Percentiles rank a stretch among this genome's conserved stretches.
Conservation (phyloP, 2,329 filamentous ascomycete species). For the Trichoderma koningii region DNA sequence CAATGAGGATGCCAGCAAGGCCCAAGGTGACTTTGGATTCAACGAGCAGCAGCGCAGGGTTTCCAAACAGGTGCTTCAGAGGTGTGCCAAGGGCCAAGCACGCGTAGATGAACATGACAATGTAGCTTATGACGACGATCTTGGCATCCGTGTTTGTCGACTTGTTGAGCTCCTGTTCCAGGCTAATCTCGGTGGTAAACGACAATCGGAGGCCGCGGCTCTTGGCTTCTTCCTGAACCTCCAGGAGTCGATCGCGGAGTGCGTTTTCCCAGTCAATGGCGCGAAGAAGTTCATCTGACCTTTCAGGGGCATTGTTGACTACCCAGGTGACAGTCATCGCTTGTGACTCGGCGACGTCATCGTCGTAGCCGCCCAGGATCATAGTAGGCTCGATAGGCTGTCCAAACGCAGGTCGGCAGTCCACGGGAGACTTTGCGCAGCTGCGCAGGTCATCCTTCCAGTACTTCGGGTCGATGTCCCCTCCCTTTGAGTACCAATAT, state of each 20-base stretch:
- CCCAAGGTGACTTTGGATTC: constrained; percentile 97
- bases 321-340: constrained; percentile 95
- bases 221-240: constrained; percentile 77
- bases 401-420: constrained; percentile 84
- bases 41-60: constrained; percentile 81
- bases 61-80: constrained; percentile 73
- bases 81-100: constrained; percentile 90
- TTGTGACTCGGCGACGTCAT: constrained; percentile 69
- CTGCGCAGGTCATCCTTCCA: constrained; percentile 74
- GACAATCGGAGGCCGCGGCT: constrained; percentile 81
- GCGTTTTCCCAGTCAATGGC: constrained; percentile 90
- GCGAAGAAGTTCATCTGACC: constrained; percentile 65
- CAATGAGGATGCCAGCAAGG: constrained; percentile 91
- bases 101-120: constrained; percentile 98
- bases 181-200: constrained; percentile 91
- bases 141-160: constrained; percentile 98
- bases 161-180: constrained; percentile 96
- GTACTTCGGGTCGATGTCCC: constrained; percentile 43
- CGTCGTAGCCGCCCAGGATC: constrained; percentile 78
- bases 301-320: constrained; percentile 80
- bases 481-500: constrained; percentile 72
- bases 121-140: constrained; percentile 93
- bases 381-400: constrained; percentile 85
- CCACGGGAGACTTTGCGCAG: constrained; percentile 78
- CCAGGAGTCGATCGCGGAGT: constrained; percentile 71